These are phyloP conservation scores for Eucalyptus regnans DNA, from an alignment of 345 rosid genomes.

Conservation along the genomic window DNA sequence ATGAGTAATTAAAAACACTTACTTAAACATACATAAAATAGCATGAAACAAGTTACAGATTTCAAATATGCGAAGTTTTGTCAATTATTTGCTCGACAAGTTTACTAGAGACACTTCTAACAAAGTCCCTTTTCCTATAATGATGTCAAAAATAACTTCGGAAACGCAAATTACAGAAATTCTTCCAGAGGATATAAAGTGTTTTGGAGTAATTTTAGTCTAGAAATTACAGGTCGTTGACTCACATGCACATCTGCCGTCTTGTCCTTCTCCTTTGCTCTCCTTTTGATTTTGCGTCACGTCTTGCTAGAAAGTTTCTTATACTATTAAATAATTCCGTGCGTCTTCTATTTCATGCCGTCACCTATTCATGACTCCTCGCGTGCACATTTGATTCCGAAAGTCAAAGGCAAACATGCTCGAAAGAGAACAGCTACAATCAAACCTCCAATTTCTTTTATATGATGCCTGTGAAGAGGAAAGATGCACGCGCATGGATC, in stretches of 20 bases:
- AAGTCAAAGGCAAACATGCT: neutral
- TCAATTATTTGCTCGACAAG: neutral
- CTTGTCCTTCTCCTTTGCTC: neutral
- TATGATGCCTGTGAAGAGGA: neutral
- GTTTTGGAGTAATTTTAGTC: neutral
- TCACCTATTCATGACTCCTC: neutral
- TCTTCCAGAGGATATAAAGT: neutral
- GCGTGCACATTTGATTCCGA: neutral
- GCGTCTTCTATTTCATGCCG: neutral
- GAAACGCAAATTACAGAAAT: neutral
- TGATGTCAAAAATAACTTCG: neutral
- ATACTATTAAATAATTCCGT: neutral
- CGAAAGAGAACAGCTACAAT: neutral
- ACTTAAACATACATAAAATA: neutral
- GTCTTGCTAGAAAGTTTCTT: neutral
- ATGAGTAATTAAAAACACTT: neutral
- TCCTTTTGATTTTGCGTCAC: neutral
- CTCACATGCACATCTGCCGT: neutral
- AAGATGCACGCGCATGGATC: neutral
- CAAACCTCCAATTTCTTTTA: neutral
- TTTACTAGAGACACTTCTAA: neutral
- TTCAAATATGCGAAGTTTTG: neutral
- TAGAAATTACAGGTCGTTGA: neutral
- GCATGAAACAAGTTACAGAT: neutral
- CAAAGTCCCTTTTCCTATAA: neutral